A percentile compares a stretch with the other conserved stretches of the same genome.
phyloP scores from a whole-genome alignment of 2,329 filamentous ascomycete genomes.

The Myriosclerotinia curreyana region DNA sequence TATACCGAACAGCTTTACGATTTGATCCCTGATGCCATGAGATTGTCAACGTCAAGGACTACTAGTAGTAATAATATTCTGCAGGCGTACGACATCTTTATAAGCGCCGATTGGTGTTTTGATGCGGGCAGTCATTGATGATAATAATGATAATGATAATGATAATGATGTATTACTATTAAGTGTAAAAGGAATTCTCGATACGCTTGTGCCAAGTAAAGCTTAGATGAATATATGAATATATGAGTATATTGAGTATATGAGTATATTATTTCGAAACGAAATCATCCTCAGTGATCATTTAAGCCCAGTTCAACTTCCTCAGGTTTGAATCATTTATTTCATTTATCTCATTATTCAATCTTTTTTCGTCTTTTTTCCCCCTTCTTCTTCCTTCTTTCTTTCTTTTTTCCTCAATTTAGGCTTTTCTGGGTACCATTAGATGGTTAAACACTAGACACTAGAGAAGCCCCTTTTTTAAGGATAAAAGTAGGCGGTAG shows the following conservation, averaged over 20 bases:
- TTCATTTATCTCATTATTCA: too few species aligned
- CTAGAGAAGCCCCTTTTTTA: not conserved
- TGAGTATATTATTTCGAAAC: not conserved
- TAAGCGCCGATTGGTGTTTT: constrained; percentile 4
- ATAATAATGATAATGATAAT: not conserved
- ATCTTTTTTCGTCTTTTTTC: too few species aligned
- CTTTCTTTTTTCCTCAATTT: not conserved
- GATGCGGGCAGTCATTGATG: constrained; percentile 1
- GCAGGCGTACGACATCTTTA: constrained; percentile 11
- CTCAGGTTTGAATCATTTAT: not conserved
- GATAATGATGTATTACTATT: too few species aligned
- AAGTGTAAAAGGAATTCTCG: not conserved
- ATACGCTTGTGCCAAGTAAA: constrained; percentile 12
- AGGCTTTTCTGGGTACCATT: not conserved
- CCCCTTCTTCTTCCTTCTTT: too few species aligned
- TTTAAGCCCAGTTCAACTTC: not conserved
- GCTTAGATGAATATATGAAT: too few species aligned
- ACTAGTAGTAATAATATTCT: constrained; percentile 14
- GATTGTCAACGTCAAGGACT: not conserved
- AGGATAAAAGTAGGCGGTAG: not conserved
- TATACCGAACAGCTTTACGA: not conserved
- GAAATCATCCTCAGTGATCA: not conserved
- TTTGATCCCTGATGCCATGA: constrained; percentile 14
- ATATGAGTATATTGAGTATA: not conserved
- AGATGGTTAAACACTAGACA: not conserved